These are phyloP conservation scores for Botrytis byssoidea DNA, from an alignment of 2,329 filamentous ascomycete genomes.

Conservation along the genomic window DNA sequence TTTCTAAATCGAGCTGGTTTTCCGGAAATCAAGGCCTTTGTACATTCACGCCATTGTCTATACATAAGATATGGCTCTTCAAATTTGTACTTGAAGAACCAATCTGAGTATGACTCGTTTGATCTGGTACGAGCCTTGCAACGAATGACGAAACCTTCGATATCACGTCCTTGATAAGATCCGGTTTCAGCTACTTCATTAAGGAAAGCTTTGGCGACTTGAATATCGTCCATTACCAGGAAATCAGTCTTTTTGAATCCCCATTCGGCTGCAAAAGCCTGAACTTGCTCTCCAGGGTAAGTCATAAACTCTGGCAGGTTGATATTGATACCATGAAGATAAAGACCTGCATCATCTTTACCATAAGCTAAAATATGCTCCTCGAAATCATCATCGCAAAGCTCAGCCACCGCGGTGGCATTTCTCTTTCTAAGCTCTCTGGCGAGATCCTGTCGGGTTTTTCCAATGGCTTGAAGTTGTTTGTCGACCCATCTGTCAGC, in stretches of 20 bases:
- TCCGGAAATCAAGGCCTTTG: constrained; percentile 79
- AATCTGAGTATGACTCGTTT: constrained; percentile 68
- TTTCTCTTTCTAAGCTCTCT: constrained; percentile 74
- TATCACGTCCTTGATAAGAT: constrained; percentile 84
- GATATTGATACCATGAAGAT: constrained; percentile 93
- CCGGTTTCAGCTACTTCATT: constrained; percentile 85
- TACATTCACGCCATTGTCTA: constrained; percentile 96
- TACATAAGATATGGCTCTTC: constrained; percentile 99
- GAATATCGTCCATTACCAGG: constrained; percentile 71
- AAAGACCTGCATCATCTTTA: constrained; percentile 79
- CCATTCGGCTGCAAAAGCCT: constrained; percentile 87
- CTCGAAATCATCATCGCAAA: constrained; percentile 95
- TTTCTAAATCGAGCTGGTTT: constrained; percentile 78
- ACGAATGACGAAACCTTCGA: constrained; percentile 94
- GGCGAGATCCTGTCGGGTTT: constrained; percentile 75
- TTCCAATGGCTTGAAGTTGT: constrained; percentile 76
- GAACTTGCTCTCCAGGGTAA: constrained; percentile 78
- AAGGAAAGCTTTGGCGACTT: constrained; percentile 74
- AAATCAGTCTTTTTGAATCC: constrained; percentile 89
- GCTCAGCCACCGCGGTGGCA: constrained; percentile 89
- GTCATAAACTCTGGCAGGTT: constrained; percentile 92
- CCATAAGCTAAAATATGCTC: constrained; percentile 93
- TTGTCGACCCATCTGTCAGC: constrained; percentile 80
- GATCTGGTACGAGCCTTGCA: constrained; percentile 64
- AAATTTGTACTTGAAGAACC: constrained; percentile 99